These are phyloP conservation scores for Amanita inopinata DNA, from an alignment of 768 basidiomycete species.

Conservation along the genomic window DNA sequence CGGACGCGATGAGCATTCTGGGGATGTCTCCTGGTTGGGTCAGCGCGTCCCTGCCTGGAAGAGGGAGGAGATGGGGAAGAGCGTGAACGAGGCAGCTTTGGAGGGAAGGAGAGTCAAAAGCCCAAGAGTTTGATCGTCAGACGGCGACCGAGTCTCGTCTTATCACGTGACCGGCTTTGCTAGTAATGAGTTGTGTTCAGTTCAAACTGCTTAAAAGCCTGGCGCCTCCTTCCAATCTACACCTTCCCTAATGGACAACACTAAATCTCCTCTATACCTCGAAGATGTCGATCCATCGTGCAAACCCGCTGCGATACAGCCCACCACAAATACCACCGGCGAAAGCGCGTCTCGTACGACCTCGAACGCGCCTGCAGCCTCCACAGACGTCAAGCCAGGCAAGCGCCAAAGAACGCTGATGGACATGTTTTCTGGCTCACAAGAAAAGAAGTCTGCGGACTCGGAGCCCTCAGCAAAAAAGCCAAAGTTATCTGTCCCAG, in stretches of 20 bases:
- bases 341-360: not conserved
- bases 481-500: slow-evolving; percentile 20
- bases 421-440: slow-evolving; percentile 47
- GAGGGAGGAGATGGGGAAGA: slow-evolving; percentile 71
- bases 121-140: not conserved
- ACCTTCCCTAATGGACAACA: not conserved
- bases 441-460: slow-evolving; percentile 16
- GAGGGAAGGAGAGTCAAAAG: slow-evolving; percentile 9
- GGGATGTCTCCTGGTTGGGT: slow-evolving; percentile 29
- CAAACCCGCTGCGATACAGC: not conserved
- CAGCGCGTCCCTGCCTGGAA: slow-evolving; percentile 45
- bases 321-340: not conserved
- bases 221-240: not conserved
- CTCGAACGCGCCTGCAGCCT: not conserved
- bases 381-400: slow-evolving; percentile 10
- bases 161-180: not conserved
- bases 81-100: slow-evolving; percentile 71
- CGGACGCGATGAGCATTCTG: slow-evolving; percentile 26
- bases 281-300: slow-evolving; percentile 30
- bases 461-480: slow-evolving; percentile 35
- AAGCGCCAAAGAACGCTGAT: slow-evolving; percentile 56
- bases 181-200: not conserved
- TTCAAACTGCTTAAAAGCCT: not conserved
- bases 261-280: slow-evolving; percentile 26
- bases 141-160: not conserved